These are phyloP conservation scores for Paragyromitra xinjiangensis DNA, from an alignment of 495 filamentous ascomycete species.

Conservation along the genomic window DNA sequence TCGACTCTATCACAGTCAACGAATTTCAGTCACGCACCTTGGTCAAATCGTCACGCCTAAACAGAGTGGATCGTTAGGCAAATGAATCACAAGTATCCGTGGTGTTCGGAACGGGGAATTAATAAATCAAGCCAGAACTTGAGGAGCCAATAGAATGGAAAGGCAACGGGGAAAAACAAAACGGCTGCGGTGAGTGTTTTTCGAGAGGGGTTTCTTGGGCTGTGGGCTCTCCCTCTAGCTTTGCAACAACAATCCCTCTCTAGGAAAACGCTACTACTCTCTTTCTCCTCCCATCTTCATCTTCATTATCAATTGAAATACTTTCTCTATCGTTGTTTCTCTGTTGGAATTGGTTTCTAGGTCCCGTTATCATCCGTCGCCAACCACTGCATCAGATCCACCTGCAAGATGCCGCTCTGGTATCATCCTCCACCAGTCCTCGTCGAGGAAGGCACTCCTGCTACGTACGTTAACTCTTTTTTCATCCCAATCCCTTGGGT, in stretches of 20 bases:
- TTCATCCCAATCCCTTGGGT: background rate
- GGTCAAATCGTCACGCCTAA: too few species aligned
- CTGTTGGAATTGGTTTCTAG: background rate
- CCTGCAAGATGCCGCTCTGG: constrained; percentile 49
- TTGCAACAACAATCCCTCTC: background rate
- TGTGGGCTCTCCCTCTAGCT: background rate
- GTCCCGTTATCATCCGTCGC: background rate
- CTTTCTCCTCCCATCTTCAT: background rate
- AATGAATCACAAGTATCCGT: too few species aligned
- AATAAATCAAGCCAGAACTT: background rate
- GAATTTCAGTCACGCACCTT: too few species aligned
- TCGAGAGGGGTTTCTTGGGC: background rate
- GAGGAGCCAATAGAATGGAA: background rate
- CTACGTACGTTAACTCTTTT: constrained; percentile 26
- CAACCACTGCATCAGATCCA: constrained; percentile 8
- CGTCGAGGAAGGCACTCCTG: constrained; percentile 39
- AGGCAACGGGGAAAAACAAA: background rate
- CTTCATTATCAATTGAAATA: background rate
- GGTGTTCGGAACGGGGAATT: too few species aligned
- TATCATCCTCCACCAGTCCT: constrained; percentile 54
- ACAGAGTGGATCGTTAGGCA: too few species aligned
- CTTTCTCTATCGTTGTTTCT: background rate
- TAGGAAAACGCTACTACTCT: background rate
- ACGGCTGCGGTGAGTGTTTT: background rate
- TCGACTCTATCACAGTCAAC: too few species aligned